Evolutionary conservation across 2,329 filamentous ascomycete species (phyloP).

Genomic region (Colletotrichum brevisporum): DNA sequence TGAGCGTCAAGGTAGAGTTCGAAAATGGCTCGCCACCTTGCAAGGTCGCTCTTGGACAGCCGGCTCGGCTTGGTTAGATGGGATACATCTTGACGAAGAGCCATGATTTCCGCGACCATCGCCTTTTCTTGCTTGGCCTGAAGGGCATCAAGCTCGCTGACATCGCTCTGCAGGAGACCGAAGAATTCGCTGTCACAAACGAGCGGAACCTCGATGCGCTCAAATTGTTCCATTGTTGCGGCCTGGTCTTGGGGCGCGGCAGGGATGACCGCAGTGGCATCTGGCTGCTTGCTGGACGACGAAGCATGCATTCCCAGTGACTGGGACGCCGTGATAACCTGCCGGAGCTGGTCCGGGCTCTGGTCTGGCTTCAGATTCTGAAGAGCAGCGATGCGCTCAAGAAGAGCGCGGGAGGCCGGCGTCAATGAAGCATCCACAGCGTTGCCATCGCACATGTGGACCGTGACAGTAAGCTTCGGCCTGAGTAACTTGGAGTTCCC

Average conservation of each 20-base stretch:
- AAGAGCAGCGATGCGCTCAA: constrained; percentile 70
- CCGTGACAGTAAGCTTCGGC: constrained; percentile 78
- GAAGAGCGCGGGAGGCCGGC: constrained; percentile 73
- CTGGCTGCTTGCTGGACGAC: constrained; percentile 7
- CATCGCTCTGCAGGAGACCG: constrained; percentile 78
- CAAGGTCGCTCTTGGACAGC: constrained; percentile 76
- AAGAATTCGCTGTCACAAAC: constrained; percentile 87
- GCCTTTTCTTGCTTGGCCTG: constrained; percentile 76
- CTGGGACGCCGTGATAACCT: not conserved
- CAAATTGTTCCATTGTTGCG: constrained; percentile 2
- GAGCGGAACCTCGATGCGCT: constrained; percentile 79
- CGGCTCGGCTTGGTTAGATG: constrained; percentile 74
- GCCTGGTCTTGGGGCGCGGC: constrained; percentile 41
- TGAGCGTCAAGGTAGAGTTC: constrained; percentile 84
- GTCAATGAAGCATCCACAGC: constrained; percentile 79
- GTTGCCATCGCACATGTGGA: constrained; percentile 76
- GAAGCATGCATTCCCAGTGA: not conserved
- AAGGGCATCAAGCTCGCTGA: constrained; percentile 77
- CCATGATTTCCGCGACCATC: constrained; percentile 74
- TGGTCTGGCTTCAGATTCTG: constrained; percentile 28
- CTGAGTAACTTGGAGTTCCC: constrained; percentile 65
- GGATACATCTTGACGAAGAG: constrained; percentile 75
- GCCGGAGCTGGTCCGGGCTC: constrained; percentile 35
- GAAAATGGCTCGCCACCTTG: constrained; percentile 85
- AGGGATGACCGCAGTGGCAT: constrained; percentile 13